Conservation (phyloP, 2,329 filamentous ascomycete species). For the Dactylellina drechsleri region DNA sequence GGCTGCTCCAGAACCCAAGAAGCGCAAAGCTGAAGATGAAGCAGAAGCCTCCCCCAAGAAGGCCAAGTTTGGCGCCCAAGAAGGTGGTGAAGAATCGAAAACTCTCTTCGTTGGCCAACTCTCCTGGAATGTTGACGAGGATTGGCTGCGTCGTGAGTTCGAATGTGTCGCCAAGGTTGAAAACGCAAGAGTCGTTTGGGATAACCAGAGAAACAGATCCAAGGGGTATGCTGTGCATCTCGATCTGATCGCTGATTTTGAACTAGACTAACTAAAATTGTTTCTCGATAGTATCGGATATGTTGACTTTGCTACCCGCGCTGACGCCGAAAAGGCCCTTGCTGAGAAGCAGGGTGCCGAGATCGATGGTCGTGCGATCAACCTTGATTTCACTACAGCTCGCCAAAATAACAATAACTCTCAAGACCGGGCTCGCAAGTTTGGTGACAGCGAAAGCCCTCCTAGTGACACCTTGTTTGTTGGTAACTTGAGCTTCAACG, state of each 20-base stretch:
- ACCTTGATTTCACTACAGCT: constrained; percentile 80
- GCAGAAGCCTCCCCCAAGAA: constrained; percentile 72
- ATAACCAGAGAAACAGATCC: constrained; percentile 82
- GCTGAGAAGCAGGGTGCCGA: constrained; percentile 78
- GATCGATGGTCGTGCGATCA: constrained; percentile 78
- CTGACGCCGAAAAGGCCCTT: constrained; percentile 76
- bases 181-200: constrained; percentile 78
- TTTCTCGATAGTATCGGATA: constrained; percentile 75
- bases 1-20: constrained; percentile 67
- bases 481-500: constrained; percentile 87
- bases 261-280: constrained; percentile 57
- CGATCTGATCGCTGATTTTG: neutral
- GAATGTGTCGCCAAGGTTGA: constrained; percentile 83
- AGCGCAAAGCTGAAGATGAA: constrained; percentile 72
- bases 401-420: constrained; percentile 69
- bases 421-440: constrained; percentile 72
- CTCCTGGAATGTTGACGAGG: constrained; percentile 89
- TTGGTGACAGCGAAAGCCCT: constrained; percentile 81
- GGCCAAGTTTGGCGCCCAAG: constrained; percentile 70
- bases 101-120: constrained; percentile 92
- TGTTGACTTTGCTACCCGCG: constrained; percentile 80
- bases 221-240: constrained; percentile 71
- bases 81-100: constrained; percentile 62
- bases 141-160: constrained; percentile 88
- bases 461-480: constrained; percentile 89